These are phyloP conservation scores for Oenanthe javanica DNA, from an alignment of 140 eudicot species.

Conservation along the genomic window DNA sequence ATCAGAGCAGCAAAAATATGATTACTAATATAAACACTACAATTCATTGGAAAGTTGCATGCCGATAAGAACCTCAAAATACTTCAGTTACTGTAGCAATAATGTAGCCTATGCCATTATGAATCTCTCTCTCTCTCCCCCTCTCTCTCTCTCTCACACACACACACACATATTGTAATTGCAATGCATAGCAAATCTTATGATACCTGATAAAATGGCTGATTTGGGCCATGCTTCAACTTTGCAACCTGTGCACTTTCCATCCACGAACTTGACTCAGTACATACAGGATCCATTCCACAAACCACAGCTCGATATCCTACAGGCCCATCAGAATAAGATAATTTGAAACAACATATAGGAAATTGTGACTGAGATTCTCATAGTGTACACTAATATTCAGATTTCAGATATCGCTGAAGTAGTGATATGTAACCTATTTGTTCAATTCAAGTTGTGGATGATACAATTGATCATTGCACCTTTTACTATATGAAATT, in stretches of 20 bases:
- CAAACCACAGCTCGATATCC: conserved; percentile 88
- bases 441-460: neutral
- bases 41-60: neutral
- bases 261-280: conserved; percentile 90
- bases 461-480: neutral
- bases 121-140: neutral
- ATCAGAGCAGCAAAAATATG: neutral
- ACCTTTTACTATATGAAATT: neutral
- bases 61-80: neutral
- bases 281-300: conserved; percentile 98
- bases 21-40: neutral
- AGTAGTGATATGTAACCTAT: neutral
- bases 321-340: conserved; percentile 15
- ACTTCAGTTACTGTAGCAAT: neutral
- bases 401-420: too few relatives aligned
- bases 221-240: conserved; percentile 80
- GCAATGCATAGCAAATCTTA: neutral
- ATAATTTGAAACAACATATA: neutral
- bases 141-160: too few relatives aligned
- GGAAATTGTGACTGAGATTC: neutral
- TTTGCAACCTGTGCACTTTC: conserved; percentile 69
- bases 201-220: conserved; percentile 91
- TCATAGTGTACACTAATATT: neutral
- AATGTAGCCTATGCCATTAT: neutral
- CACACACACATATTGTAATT: too few relatives aligned